Conservation (phyloP, 2,329 filamentous ascomycete species). For the Claviceps sp. region DNA sequence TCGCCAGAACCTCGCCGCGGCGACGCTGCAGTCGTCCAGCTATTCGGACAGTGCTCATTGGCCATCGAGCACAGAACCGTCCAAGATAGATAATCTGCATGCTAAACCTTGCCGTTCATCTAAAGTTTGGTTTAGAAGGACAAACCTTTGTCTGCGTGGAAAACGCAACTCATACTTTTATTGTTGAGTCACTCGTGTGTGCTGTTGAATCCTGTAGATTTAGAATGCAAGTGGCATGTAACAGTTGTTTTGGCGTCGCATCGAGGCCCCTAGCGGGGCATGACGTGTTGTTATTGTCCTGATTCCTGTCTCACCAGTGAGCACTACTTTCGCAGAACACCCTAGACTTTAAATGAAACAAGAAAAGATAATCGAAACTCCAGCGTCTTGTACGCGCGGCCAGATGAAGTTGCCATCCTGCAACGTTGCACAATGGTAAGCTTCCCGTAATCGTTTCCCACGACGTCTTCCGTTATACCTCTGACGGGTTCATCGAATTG, state of each 20-base stretch:
- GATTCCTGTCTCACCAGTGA: not conserved
- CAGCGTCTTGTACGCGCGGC: not conserved
- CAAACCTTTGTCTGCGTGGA: not conserved
- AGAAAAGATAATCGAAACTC: too few species aligned
- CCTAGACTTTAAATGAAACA: not conserved
- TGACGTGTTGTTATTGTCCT: not conserved
- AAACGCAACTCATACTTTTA: not conserved
- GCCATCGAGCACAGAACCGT: not conserved
- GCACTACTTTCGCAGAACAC: not conserved
- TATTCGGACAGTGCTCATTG: not conserved
- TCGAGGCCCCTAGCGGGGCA: not conserved
- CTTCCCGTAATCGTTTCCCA: not conserved
- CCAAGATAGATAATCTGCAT: not conserved
- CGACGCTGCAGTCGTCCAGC: too few species aligned
- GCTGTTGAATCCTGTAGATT: too few species aligned
- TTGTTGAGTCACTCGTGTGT: not conserved
- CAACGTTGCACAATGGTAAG: not conserved
- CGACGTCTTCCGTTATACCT: not conserved
- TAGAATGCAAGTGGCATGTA: not conserved
- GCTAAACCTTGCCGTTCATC: not conserved
- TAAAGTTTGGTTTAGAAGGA: not conserved
- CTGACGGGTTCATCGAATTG: conserved; percentile 9
- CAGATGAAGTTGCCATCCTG: not conserved
- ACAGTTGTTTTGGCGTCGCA: not conserved
- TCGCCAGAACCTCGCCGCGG: not conserved